These are phyloP conservation scores for Venturia effusa DNA, from an alignment of 2,329 filamentous ascomycete species.

Conservation along the genomic window DNA sequence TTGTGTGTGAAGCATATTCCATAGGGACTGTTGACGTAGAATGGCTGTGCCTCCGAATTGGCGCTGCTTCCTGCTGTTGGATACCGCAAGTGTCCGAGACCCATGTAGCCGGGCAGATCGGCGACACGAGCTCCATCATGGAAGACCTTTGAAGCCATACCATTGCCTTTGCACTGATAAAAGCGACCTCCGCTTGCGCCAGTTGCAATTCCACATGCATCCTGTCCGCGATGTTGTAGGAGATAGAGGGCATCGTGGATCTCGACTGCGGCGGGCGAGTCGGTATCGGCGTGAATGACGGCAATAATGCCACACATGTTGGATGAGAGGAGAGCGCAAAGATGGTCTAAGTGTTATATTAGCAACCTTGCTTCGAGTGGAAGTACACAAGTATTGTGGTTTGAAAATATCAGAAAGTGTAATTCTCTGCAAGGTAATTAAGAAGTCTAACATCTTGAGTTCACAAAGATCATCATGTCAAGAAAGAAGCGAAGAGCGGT, in stretches of 20 bases:
- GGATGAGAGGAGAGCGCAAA: slow-evolving; percentile 11
- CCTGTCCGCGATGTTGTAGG: slow-evolving; percentile 58
- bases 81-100: slow-evolving; percentile 76
- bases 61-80: slow-evolving; percentile 77
- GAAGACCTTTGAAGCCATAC: slow-evolving; percentile 78
- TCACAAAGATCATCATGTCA: slow-evolving; percentile 17
- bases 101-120: slow-evolving; percentile 76
- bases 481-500: neutral
- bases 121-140: slow-evolving; percentile 62
- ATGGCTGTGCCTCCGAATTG: slow-evolving; percentile 81
- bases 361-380: neutral
- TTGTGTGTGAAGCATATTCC: slow-evolving; percentile 77
- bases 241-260: slow-evolving; percentile 31
- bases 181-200: slow-evolving; percentile 67
- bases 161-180: slow-evolving; percentile 83
- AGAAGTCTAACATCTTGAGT: slow-evolving; percentile 34
- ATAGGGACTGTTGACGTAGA: slow-evolving; percentile 81
- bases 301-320: slow-evolving; percentile 42
- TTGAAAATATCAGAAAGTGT: slow-evolving; percentile 14
- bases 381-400: neutral
- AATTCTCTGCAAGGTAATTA: slow-evolving; percentile 18
- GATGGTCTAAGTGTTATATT: neutral
- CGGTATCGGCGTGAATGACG: slow-evolving; percentile 34
- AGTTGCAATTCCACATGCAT: slow-evolving; percentile 76
- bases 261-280: slow-evolving; percentile 29